phyloP scores from a whole-genome alignment of 495 filamentous ascomycete species.

The Geopyxis carbonaria region DNA sequence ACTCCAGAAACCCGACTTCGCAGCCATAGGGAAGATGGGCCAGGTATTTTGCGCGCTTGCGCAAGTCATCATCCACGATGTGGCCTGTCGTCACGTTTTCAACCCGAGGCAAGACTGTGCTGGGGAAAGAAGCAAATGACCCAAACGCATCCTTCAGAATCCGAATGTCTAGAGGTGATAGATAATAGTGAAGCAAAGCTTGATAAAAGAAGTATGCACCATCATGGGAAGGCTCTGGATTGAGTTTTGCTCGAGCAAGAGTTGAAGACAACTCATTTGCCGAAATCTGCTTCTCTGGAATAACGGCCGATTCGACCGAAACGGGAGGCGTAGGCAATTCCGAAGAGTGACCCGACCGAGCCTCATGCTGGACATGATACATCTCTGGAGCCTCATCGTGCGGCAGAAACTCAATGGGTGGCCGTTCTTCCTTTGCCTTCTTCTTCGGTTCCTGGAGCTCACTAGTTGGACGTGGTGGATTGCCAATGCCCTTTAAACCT shows the following conservation, averaged over 20 bases:
- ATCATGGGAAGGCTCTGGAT: conserved; percentile 17
- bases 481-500: conserved; percentile 42
- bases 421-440: conserved; percentile 30
- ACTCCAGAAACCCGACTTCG: conserved; percentile 86
- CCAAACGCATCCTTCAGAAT: conserved; percentile 85
- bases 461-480: conserved; percentile 32
- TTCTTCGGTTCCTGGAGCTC: too few relatives aligned
- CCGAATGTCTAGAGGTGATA: conserved; percentile 85
- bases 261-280: conserved; percentile 27
- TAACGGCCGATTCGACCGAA: conserved; percentile 6
- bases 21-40: conserved; percentile 83
- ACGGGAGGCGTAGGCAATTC: conserved; percentile 7
- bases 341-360: conserved; percentile 17
- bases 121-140: conserved; percentile 65
- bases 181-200: conserved; percentile 73
- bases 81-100: conserved; percentile 86
- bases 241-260: conserved; percentile 23
- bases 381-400: conserved; percentile 35
- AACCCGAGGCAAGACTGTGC: conserved; percentile 75
- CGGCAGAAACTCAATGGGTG: conserved; percentile 34
- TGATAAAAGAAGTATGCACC: conserved; percentile 74
- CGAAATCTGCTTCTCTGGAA: conserved; percentile 17
- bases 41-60: conserved; percentile 77
- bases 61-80: conserved; percentile 73
- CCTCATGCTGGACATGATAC: conserved; percentile 35